phyloP scores from a whole-genome alignment of 2,329 filamentous ascomycete species.

The Microdochium bolleyi region DNA sequence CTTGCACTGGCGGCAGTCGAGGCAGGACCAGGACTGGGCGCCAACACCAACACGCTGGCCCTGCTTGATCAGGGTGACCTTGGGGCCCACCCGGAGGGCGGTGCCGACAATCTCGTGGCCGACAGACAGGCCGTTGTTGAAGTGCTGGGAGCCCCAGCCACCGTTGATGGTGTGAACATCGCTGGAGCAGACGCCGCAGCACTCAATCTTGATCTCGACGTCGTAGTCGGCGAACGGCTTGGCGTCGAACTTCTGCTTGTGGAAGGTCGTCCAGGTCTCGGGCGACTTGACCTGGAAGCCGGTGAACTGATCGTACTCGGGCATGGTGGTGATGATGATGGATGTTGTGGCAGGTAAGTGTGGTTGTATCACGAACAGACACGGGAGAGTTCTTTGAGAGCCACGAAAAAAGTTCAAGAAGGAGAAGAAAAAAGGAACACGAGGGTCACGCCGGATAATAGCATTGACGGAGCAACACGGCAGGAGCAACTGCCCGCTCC shows the following conservation, averaged over 20 bases:
- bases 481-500: too few species aligned
- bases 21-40: constrained; percentile 57
- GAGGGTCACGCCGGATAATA: too few species aligned
- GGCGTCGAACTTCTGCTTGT: constrained; percentile 69
- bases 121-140: constrained; percentile 37
- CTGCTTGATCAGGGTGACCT: constrained; percentile 52
- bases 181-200: constrained; percentile 68
- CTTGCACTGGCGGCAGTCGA: constrained; percentile 57
- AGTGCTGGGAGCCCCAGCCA: constrained; percentile 57
- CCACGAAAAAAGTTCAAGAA: too few species aligned
- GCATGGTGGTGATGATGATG: constrained; percentile 26
- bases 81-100: constrained; percentile 58
- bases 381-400: too few species aligned
- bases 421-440: too few species aligned
- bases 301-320: constrained; percentile 51
- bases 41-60: constrained; percentile 63
- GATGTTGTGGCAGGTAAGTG: neutral
- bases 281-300: constrained; percentile 52
- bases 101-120: constrained; percentile 39
- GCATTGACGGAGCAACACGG: too few species aligned
- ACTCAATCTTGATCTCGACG: constrained; percentile 80
- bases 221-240: constrained; percentile 85
- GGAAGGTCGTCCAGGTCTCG: constrained; percentile 49
- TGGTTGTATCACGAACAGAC: neutral
- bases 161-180: constrained; percentile 65